Base-by-base conservation (phyloP, 495 filamentous ascomycete species). In the Rostrohypoxylon terebratum region DNA sequence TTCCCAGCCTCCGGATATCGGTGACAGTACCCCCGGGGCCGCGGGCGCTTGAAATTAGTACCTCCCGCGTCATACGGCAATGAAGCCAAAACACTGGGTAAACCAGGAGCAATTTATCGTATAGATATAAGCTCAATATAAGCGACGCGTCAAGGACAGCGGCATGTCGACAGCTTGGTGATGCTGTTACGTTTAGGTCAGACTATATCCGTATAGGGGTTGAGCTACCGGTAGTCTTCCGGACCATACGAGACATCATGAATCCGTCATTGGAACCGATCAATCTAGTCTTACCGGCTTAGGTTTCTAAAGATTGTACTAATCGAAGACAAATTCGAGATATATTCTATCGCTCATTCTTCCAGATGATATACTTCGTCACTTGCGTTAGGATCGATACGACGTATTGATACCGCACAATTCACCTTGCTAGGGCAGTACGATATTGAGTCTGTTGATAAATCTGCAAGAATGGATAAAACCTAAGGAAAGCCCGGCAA, bases 111-210 rank as follows among this genome's bases (percentile, higher is more conserved):
- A 20, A 31, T 48, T 33, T 45, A 57, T 59, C 64, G 38, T 50
- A 36, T 42, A 44, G 47, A 54, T 65, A 62, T 34, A 47, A 28
- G 16, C 57, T 44, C 38, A 50, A 62, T 42, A 71, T 66, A 78
- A 77, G 67, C 59, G 74, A 65, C 76, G 66, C 47, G 76, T 62
- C 74, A 20, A 73, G 71, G 40, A 55, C 13, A 65, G 28, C 20
- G 60, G 55, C 44, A 61, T 58, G 51, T 48, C 47, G 47, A 38
- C 59, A 48, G 55, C 38, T 55, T 33, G 33, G 14, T 4, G 48
- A 62, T 63, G 59, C 63, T 58, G 42, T 65, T 44, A 21, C 38
- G 18, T 75, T 59, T 50, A 40, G 69, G 38, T 48, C 47, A 33
- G 51, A 20, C 59, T 58, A 61, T 45, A 55, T 36, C 58, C 45